Evolutionary conservation across 495 filamentous ascomycete genomes (phyloP).

Genomic region (Niebla homalea): DNA sequence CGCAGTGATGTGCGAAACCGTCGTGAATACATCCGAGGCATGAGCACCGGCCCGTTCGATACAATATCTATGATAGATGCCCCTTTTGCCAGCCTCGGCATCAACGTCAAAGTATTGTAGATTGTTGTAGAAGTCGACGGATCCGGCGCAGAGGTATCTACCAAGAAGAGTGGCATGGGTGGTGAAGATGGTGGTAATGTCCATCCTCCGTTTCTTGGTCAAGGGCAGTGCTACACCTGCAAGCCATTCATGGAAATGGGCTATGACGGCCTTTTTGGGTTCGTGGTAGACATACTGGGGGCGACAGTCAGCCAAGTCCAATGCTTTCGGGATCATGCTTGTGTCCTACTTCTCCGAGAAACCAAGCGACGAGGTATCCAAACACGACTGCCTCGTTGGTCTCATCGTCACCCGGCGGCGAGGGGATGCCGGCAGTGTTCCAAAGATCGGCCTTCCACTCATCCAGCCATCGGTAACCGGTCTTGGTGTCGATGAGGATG

Average conservation of each 20-base stretch:
- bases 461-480: slow-evolving; percentile 77
- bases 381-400: slow-evolving; percentile 97
- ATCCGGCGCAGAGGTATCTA: slow-evolving; percentile 91
- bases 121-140: slow-evolving; percentile 99
- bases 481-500: slow-evolving; percentile 86
- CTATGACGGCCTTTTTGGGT: slow-evolving; percentile 77
- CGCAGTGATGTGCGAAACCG: slow-evolving; percentile 95
- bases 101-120: slow-evolving; percentile 95
- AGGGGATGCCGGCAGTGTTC: slow-evolving; percentile 84
- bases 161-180: slow-evolving; percentile 93
- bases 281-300: slow-evolving; percentile 83
- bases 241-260: slow-evolving; percentile 98
- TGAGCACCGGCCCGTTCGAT: slow-evolving; percentile 91
- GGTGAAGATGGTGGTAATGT: slow-evolving; percentile 96
- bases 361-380: slow-evolving; percentile 95
- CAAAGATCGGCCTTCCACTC: slow-evolving; percentile 97
- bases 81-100: slow-evolving; percentile 90
- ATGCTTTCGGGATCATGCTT: background rate
- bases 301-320: background rate
- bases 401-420: slow-evolving; percentile 80
- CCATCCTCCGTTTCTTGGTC: slow-evolving; percentile 83
- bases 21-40: slow-evolving; percentile 90
- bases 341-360: slow-evolving; percentile 78
- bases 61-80: slow-evolving; percentile 97
- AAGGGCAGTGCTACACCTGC: slow-evolving; percentile 91